phyloP scores from a whole-genome alignment of 306 rosid species.

The Malus domestica region DNA sequence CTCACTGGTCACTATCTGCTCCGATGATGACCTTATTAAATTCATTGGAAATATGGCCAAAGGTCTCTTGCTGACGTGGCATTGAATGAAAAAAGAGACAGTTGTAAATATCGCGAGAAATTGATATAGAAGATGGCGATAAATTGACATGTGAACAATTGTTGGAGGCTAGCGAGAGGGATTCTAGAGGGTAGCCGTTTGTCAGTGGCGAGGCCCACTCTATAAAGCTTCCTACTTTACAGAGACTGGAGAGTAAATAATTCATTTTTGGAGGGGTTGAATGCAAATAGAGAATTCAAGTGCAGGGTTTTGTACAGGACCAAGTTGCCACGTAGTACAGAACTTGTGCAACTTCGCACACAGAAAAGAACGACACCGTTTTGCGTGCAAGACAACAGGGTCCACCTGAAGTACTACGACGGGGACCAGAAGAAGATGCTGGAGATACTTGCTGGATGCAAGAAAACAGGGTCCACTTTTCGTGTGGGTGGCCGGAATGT shows the following conservation, averaged over 20 bases:
- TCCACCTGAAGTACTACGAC: constrained; percentile 51
- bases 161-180: background rate
- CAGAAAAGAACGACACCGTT: too few species aligned
- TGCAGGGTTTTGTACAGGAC: too few species aligned
- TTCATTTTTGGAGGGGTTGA: background rate
- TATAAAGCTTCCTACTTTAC: background rate
- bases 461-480: constrained; percentile 65
- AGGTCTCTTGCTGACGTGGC: background rate
- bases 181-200: constrained; percentile 26
- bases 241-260: background rate
- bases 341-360: too few species aligned
- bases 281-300: background rate
- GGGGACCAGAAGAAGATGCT: constrained; percentile 69
- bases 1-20: constrained; percentile 1
- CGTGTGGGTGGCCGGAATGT: constrained; percentile 81
- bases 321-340: too few species aligned
- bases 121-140: background rate
- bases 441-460: constrained; percentile 59
- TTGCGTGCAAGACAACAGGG: too few species aligned
- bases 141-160: constrained; percentile 19
- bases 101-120: constrained; percentile 5
- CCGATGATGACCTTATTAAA: background rate
- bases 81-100: background rate
- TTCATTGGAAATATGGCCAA: background rate
- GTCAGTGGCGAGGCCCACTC: constrained; percentile 26